phyloP scores from a whole-genome alignment of 345 rosid species.

The Citrus hindsii region DNA sequence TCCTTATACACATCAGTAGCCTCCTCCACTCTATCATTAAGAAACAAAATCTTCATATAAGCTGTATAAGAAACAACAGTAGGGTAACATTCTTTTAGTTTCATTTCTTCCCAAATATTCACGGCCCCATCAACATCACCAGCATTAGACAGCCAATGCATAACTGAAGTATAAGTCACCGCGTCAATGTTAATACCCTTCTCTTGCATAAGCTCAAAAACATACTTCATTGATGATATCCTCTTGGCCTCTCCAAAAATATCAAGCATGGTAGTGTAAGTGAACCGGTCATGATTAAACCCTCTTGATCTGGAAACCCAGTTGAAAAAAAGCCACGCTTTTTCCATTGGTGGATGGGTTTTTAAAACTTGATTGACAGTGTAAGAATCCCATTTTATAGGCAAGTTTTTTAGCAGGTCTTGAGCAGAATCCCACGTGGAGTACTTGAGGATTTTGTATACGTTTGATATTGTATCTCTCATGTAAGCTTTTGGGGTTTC shows the following conservation, averaged over 20 bases:
- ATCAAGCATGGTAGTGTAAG: slow-evolving; percentile 90
- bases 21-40: slow-evolving; percentile 51
- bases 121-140: slow-evolving; percentile 68
- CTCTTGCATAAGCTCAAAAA: slow-evolving; percentile 60
- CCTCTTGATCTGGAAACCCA: slow-evolving; percentile 55
- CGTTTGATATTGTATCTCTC: slow-evolving; percentile 46
- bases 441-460: slow-evolving; percentile 66
- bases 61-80: slow-evolving; percentile 81
- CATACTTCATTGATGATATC: slow-evolving; percentile 56
- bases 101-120: slow-evolving; percentile 74
- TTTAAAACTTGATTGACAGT: slow-evolving; percentile 72
- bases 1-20: slow-evolving; percentile 65
- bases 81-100: slow-evolving; percentile 41
- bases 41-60: slow-evolving; percentile 76
- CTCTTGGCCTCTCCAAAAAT: slow-evolving; percentile 91
- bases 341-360: slow-evolving; percentile 92
- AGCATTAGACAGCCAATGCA: slow-evolving; percentile 73
- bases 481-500: slow-evolving; percentile 39
- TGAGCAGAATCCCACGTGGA: slow-evolving; percentile 77
- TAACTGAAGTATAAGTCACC: slow-evolving; percentile 70
- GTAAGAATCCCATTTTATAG: slow-evolving; percentile 75
- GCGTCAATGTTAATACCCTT: slow-evolving; percentile 57
- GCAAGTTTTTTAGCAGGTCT: slow-evolving; percentile 40
- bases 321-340: slow-evolving; percentile 85
- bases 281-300: slow-evolving; percentile 84